Percentiles rank a stretch among this genome's conserved stretches.
These are phyloP conservation scores for Posidonia oceanica DNA, from an alignment of 116 monocot genomes.

Conservation along the genomic window DNA sequence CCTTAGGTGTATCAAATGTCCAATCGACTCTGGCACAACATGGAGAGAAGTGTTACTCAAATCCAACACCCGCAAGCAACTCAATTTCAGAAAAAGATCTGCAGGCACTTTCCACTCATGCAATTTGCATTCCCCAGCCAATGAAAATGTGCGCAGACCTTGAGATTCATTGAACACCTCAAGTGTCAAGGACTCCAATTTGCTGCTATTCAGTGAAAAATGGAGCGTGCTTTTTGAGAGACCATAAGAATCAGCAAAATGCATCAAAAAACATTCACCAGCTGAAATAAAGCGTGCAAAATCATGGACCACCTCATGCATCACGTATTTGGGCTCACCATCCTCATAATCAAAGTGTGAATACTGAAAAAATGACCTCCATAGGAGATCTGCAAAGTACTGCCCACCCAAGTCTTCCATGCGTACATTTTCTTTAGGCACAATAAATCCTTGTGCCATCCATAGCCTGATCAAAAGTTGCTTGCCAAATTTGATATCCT, in stretches of 20 bases:
- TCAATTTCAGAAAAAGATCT: conserved; percentile 6
- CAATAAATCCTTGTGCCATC: conserved; percentile 29
- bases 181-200: conserved; percentile 1
- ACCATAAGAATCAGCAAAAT: not conserved
- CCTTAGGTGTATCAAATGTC: conserved; percentile 13
- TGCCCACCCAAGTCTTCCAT: conserved; percentile 25
- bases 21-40: conserved; percentile 17
- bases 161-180: conserved; percentile 4
- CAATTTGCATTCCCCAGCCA: conserved; percentile 13
- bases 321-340: conserved; percentile 16
- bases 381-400: conserved; percentile 27
- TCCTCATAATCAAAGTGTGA: conserved; percentile 13
- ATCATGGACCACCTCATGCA: conserved; percentile 45
- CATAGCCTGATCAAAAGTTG: conserved; percentile 34
- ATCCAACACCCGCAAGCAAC: conserved; percentile 16
- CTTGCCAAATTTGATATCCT: conserved; percentile 24
- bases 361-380: conserved; percentile 41
- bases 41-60: conserved; percentile 10
- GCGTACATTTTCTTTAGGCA: conserved; percentile 1
- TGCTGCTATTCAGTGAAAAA: conserved; percentile 8
- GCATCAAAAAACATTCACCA: conserved; percentile 19
- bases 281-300: conserved; percentile 23
- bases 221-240: conserved; percentile 6
- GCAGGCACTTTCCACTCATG: conserved; percentile 11
- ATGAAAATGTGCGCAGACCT: conserved; percentile 9